Evolutionary conservation across 2,329 filamentous ascomycete genomes (phyloP).

Genomic region (Setomelanomma holmii): DNA sequence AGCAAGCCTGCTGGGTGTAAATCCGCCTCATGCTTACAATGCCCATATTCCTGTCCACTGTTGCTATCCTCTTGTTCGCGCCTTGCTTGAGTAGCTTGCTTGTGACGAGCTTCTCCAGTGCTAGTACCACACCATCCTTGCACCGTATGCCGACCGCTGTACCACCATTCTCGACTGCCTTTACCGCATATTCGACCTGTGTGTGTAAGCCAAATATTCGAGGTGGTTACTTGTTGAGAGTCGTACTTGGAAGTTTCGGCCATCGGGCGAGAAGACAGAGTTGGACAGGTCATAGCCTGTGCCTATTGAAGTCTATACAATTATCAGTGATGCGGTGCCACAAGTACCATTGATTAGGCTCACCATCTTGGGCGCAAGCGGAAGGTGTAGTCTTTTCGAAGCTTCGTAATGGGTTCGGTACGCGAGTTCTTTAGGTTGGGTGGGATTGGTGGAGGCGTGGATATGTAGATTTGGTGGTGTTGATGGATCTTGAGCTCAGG

Average conservation of each 20-base stretch:
- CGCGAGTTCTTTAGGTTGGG: too few species aligned
- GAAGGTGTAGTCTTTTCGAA: neutral
- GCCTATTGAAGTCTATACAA: constrained; percentile 90
- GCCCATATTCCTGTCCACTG: constrained; percentile 90
- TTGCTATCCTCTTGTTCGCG: constrained; percentile 97
- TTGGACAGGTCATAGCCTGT: constrained; percentile 99
- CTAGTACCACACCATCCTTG: constrained; percentile 95
- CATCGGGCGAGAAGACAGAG: constrained; percentile 99
- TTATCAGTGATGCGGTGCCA: constrained; percentile 25
- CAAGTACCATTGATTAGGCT: constrained; percentile 17
- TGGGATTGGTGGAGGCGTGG: constrained; percentile 3
- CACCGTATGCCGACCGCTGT: constrained; percentile 95
- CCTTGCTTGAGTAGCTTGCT: constrained; percentile 95
- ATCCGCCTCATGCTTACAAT: constrained; percentile 67
- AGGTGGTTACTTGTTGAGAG: neutral
- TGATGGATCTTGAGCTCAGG: constrained; percentile 34
- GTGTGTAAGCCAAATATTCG: constrained; percentile 14
- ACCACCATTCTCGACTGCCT: constrained; percentile 97
- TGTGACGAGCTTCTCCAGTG: constrained; percentile 93
- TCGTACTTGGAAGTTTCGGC: constrained; percentile 92
- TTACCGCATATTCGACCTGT: constrained; percentile 91
- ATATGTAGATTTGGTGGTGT: constrained; percentile 15
- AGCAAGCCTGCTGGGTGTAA: neutral
- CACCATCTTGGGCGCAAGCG: constrained; percentile 36
- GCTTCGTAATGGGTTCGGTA: neutral